A percentile compares a stretch with the other conserved stretches of the same genome.
Evolutionary conservation across 768 basidiomycete genomes (phyloP).

Genomic region (Suillus americanus): DNA sequence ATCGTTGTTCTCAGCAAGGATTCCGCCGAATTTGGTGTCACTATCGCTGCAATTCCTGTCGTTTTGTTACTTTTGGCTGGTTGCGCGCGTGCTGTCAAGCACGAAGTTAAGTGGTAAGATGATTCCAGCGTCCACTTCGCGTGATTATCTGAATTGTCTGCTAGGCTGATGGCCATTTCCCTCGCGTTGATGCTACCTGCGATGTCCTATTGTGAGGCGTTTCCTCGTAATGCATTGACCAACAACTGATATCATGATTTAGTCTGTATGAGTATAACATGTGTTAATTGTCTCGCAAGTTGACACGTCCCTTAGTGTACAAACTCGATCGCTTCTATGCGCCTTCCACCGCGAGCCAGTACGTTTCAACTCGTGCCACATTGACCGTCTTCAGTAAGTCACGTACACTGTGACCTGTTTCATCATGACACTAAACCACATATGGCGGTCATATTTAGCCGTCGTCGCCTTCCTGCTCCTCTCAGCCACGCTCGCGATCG

Average conservation of each 20-base stretch:
- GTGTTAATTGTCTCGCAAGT: not conserved
- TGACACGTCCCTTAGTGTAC: slow-evolving; percentile 50
- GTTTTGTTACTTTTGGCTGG: slow-evolving; percentile 65
- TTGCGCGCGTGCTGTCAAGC: slow-evolving; percentile 69
- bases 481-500: slow-evolving; percentile 72
- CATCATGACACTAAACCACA: slow-evolving; percentile 1
- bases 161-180: slow-evolving; percentile 70
- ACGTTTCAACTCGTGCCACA: slow-evolving; percentile 74
- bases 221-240: slow-evolving; percentile 4
- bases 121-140: slow-evolving; percentile 3
- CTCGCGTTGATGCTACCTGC: slow-evolving; percentile 79
- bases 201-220: slow-evolving; percentile 67
- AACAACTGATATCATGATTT: not conserved
- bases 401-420: not conserved
- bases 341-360: slow-evolving; percentile 52
- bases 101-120: slow-evolving; percentile 76
- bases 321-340: slow-evolving; percentile 84
- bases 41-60: slow-evolving; percentile 80
- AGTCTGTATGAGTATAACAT: slow-evolving; percentile 28
- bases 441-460: slow-evolving; percentile 40
- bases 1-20: slow-evolving; percentile 67
- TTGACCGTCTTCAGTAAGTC: slow-evolving; percentile 77
- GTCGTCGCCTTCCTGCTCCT: slow-evolving; percentile 75
- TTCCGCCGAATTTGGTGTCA: slow-evolving; percentile 79
- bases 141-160: slow-evolving; percentile 1